These are phyloP conservation scores for Acacia acuminata DNA, from an alignment of 306 rosid species.

Conservation along the genomic window DNA sequence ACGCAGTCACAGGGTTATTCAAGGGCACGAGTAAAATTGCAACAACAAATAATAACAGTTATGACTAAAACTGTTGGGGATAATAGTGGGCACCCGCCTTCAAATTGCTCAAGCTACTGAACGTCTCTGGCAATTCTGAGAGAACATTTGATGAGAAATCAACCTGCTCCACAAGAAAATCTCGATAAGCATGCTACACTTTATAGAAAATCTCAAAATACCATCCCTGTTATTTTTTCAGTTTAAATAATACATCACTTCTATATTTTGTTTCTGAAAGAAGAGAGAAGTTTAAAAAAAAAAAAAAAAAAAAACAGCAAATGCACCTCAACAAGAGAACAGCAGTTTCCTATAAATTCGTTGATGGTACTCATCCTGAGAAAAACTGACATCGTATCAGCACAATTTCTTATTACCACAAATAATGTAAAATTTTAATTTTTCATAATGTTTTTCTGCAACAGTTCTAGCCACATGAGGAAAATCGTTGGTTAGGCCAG, in stretches of 20 bases:
- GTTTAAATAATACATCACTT: constrained; percentile 14
- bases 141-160: constrained; percentile 84
- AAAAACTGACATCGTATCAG: constrained; percentile 22
- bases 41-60: background rate
- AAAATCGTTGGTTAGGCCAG: constrained; percentile 11
- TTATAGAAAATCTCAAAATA: background rate
- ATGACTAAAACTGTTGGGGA: background rate
- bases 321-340: constrained; percentile 81
- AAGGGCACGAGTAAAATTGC: background rate
- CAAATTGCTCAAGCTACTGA: constrained; percentile 62
- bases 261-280: background rate
- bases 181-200: constrained; percentile 15
- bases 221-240: constrained; percentile 15
- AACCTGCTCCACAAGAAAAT: constrained; percentile 50
- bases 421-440: background rate
- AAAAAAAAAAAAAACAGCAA: constrained; percentile 21
- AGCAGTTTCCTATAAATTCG: constrained; percentile 62
- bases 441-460: background rate
- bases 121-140: constrained; percentile 73
- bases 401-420: background rate
- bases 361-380: constrained; percentile 66
- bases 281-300: background rate
- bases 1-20: background rate
- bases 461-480: constrained; percentile 1
- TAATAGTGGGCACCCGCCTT: constrained; percentile 52